These are phyloP conservation scores for Acacia confusa DNA, from an alignment of 306 rosid species.

Conservation along the genomic window DNA sequence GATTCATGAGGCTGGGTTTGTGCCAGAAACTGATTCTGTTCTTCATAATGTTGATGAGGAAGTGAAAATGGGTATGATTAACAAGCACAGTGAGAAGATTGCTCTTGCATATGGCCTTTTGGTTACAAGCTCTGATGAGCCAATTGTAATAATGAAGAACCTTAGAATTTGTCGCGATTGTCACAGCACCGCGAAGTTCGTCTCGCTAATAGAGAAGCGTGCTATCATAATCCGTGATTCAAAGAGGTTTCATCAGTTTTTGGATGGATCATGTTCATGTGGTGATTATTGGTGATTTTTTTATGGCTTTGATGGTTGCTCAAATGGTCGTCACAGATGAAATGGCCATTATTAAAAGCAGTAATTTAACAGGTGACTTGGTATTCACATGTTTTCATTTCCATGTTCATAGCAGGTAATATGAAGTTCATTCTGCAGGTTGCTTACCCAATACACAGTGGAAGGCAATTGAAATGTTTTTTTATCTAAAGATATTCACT, in stretches of 20 bases:
- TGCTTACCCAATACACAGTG: not conserved
- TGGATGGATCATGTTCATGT: constrained; percentile 63
- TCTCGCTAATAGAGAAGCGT: constrained; percentile 59
- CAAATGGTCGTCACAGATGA: not conserved
- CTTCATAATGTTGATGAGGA: constrained; percentile 69
- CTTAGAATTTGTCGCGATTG: constrained; percentile 76
- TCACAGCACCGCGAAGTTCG: constrained; percentile 60
- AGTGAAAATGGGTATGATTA: constrained; percentile 64
- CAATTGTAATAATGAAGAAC: constrained; percentile 61
- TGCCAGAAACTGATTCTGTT: constrained; percentile 58
- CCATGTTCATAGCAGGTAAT: not conserved
- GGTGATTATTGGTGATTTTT: constrained; percentile 67
- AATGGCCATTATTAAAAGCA: not conserved
- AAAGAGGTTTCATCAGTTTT: constrained; percentile 78
- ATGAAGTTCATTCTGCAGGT: not conserved
- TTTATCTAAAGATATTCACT: not conserved
- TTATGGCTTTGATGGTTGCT: not conserved
- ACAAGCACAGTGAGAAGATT: constrained; percentile 77
- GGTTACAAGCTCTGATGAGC: constrained; percentile 45
- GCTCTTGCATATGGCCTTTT: constrained; percentile 81
- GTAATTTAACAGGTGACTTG: constrained; percentile 4
- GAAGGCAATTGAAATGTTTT: constrained; percentile 11
- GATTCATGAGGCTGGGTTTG: constrained; percentile 58
- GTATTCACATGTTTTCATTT: not conserved
- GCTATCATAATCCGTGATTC: constrained; percentile 64